phyloP scores from a whole-genome alignment of 1,284 basidiomycete species.

The Crucibulum cyathiforme region DNA sequence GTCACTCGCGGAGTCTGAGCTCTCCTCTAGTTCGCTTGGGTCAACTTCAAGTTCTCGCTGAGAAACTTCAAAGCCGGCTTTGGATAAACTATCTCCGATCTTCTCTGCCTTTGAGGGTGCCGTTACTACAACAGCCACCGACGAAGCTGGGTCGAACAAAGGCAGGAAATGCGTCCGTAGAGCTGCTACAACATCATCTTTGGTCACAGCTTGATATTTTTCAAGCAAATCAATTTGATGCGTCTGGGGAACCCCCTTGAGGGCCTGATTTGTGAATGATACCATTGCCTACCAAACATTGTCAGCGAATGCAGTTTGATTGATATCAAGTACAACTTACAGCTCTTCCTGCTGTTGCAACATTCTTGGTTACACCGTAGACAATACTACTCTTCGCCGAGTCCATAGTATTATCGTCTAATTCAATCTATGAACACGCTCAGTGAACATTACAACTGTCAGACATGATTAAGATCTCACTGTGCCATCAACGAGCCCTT shows the following conservation, averaged over 20 bases:
- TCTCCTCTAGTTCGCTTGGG: constrained; percentile 52
- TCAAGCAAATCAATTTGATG: constrained; percentile 78
- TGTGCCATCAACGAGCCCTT: constrained; percentile 77
- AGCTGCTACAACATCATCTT: constrained; percentile 74
- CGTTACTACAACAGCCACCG: constrained; percentile 84
- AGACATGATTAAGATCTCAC: constrained; percentile 54
- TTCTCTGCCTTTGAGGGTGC: constrained; percentile 82
- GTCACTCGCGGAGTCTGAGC: constrained; percentile 20
- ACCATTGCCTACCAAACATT: constrained; percentile 61
- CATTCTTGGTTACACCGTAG: constrained; percentile 79
- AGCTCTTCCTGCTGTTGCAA: constrained; percentile 85
- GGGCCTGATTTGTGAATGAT: constrained; percentile 87
- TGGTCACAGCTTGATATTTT: constrained; percentile 80
- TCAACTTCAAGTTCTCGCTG: constrained; percentile 74
- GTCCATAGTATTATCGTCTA: constrained; percentile 87
- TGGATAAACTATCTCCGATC: constrained; percentile 69
- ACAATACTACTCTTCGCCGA: constrained; percentile 93
- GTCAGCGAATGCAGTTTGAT: constrained; percentile 1
- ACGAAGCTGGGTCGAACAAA: constrained; percentile 81
- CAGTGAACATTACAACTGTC: constrained; percentile 5
- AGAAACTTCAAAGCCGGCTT: constrained; percentile 82
- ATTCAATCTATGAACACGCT: constrained; percentile 63
- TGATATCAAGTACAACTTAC: constrained; percentile 51
- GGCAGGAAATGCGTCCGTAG: constrained; percentile 85
- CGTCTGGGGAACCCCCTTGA: constrained; percentile 80